Base-by-base conservation (phyloP, 768 basidiomycete species). In the Tricholoma matsutake region DNA sequence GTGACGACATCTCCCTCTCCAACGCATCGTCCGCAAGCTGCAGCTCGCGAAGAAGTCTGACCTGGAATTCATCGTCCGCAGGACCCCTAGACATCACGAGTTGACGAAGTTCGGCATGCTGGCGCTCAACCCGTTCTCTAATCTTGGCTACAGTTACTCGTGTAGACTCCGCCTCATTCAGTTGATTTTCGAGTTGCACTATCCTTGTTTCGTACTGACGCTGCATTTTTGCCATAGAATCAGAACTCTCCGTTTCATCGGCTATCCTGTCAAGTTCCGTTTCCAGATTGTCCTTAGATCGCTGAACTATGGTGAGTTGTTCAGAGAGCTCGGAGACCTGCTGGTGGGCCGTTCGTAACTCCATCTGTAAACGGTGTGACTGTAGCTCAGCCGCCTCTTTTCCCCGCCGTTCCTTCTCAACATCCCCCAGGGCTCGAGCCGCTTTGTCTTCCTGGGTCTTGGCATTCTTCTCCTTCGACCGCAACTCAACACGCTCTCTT, bases 31-130 rank as follows among this genome's bases (percentile, higher is more conserved):
- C 88, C 0, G 82, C 80, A 7, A 78, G 71, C 65, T 88, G 81
- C 32, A 91, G 78, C 65, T 91, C 87, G 31, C 79, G 81, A 22
- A 91, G 74, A 5, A 91, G 73, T 16, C 83, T 81, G 20, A 80
- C 75, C 54, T 87, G 85, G 78, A 91, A 86, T 4, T 79, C 75
- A 34, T 81, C 81, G 61, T 89, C 89, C 37, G 80, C 78, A 8
- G 86, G 81, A 10, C 79, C 79, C 54, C 79, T 81, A 49, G 77
- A 77, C 74, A 83, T 77, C 57, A 91, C 82, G 22, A 90, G 76
- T n/a, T 83, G 78, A 4, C 88, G 84, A 43, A 91, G 82, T 62
- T 91, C 89, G n/a, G 81, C 81, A 67, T 89, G 88, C 57, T 90
- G 88, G 14, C 80, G 81, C 64, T 86, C 84, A 31, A 90, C 81